These are phyloP conservation scores for Amoebophrya sp. DNA, from an alignment of 169 alveolate species.

Conservation along the genomic window DNA sequence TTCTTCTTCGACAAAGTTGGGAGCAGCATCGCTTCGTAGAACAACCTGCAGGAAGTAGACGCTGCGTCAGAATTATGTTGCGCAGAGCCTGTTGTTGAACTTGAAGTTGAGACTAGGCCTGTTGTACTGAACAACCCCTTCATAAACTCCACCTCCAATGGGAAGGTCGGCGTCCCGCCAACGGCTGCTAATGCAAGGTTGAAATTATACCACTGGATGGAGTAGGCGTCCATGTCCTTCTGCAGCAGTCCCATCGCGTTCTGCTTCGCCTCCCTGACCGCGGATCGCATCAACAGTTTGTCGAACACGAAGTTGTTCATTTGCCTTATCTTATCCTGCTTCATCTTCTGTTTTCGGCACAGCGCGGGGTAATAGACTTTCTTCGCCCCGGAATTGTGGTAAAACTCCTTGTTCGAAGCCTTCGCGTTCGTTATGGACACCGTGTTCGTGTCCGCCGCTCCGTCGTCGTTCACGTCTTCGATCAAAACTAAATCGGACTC, in stretches of 20 bases:
- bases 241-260: neutral
- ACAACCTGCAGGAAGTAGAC: neutral
- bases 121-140: neutral
- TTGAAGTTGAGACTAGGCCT: neutral
- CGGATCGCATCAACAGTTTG: no score
- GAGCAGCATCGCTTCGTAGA: neutral
- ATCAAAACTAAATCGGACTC: neutral
- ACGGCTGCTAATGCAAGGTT: neutral
- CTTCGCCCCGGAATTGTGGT: neutral
- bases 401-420: neutral
- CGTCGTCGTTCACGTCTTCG: neutral
- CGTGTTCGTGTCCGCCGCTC: neutral
- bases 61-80: no score
- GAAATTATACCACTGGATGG: neutral
- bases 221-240: neutral
- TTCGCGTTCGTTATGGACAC: neutral
- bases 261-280: neutral
- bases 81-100: neutral
- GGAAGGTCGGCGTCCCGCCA: neutral
- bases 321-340: neutral
- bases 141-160: neutral
- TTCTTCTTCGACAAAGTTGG: neutral
- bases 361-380: neutral
- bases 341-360: neutral
- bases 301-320: no score